Evolutionary conservation across 495 filamentous ascomycete genomes (phyloP).

Genomic region (Penicillium paradoxum): DNA sequence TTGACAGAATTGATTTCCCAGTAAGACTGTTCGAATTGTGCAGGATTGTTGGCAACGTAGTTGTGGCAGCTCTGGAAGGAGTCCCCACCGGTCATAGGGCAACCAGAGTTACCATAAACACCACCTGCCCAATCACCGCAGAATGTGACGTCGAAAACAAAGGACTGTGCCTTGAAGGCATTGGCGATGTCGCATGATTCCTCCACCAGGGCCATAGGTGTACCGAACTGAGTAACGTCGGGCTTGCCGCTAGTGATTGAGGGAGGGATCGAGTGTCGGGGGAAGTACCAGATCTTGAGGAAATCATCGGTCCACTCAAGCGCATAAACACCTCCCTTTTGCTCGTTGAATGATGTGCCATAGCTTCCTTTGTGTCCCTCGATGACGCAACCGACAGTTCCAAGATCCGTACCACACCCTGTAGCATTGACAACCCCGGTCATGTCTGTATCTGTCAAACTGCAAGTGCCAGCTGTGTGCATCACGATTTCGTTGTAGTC

Average conservation of each 20-base stretch:
- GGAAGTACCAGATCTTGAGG: conserved; percentile 78
- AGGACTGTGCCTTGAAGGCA: conserved; percentile 65
- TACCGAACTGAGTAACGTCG: conserved; percentile 59
- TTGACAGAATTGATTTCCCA: conserved; percentile 68
- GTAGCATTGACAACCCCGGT: conserved; percentile 42
- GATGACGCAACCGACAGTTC: conserved; percentile 44
- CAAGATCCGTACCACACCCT: conserved; percentile 53
- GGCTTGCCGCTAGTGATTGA: conserved; percentile 56
- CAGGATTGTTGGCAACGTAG: conserved; percentile 62
- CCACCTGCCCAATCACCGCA: conserved; percentile 87
- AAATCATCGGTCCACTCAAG: conserved; percentile 63
- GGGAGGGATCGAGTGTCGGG: conserved; percentile 53
- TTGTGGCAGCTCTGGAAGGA: conserved; percentile 51
- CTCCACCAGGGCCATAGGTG: conserved; percentile 57
- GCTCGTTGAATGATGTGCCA: conserved; percentile 67
- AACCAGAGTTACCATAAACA: conserved; percentile 39
- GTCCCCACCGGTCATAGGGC: conserved; percentile 33
- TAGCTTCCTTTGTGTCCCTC: conserved; percentile 52
- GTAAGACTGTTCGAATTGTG: conserved; percentile 56
- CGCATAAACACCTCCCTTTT: conserved; percentile 72
- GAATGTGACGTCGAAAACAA: conserved; percentile 80
- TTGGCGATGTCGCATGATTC: conserved; percentile 61
- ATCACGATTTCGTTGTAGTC: conserved; percentile 64
- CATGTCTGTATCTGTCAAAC: conserved; percentile 47
- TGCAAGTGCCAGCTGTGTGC: conserved; percentile 67